Conservation (phyloP, 1,284 basidiomycete genomes). For the Agroathelia rolfsii region DNA sequence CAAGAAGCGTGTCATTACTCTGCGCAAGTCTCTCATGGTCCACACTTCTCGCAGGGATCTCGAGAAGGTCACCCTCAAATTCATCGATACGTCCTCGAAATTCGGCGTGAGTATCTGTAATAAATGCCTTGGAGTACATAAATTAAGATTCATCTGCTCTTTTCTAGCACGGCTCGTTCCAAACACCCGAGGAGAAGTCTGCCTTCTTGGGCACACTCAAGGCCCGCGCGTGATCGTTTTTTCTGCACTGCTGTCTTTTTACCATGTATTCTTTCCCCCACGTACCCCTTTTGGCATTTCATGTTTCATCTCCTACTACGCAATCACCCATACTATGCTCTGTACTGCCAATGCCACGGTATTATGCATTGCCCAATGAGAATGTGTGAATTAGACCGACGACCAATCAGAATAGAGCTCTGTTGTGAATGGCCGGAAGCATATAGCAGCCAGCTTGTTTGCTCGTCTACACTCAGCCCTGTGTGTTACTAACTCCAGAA, state of each 20-base stretch:
- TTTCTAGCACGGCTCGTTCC: conserved; percentile 83
- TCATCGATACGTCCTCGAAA: conserved; percentile 97
- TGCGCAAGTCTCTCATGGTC: conserved; percentile 83
- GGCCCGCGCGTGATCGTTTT: conserved; percentile 47
- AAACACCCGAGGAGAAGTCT: conserved; percentile 91
- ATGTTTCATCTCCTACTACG: conserved; percentile 19
- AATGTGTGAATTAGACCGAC: background rate
- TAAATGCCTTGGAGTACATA: background rate
- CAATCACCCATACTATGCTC: conserved; percentile 29
- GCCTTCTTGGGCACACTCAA: conserved; percentile 92
- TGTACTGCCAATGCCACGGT: conserved; percentile 26
- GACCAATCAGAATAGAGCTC: no score
- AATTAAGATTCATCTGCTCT: conserved; percentile 11
- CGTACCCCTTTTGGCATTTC: conserved; percentile 8
- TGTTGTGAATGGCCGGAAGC: no score
- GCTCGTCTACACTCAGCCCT: no score
- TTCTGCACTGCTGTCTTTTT: conserved; percentile 2
- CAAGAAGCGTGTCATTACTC: conserved; percentile 95
- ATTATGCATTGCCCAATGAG: conserved; percentile 9
- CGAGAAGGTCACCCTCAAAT: conserved; percentile 97
- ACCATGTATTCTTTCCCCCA: no score
- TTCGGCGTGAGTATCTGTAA: conserved; percentile 57
- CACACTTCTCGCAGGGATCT: conserved; percentile 83
- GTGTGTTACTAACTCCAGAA: no score
- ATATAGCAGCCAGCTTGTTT: no score